Evolutionary conservation across 768 basidiomycete species (phyloP).

Genomic region (Leccinum disarticulatum): DNA sequence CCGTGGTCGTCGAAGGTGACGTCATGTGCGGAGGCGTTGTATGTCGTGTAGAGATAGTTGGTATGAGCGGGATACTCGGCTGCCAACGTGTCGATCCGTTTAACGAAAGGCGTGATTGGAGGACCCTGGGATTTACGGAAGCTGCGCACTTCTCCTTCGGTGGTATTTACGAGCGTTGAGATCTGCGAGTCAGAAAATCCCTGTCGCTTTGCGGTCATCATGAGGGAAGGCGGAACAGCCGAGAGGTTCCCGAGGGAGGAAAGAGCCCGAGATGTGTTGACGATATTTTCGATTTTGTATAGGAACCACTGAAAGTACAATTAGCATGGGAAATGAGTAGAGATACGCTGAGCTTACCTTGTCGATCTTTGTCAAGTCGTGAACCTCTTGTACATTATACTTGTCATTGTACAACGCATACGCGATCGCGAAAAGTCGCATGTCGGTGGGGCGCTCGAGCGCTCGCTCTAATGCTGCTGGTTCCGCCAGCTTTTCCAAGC

Average conservation of each 20-base stretch:
- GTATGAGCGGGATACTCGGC: constrained; percentile 99
- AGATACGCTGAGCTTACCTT: constrained; percentile 48
- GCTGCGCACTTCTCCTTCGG: constrained; percentile 78
- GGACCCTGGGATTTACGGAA: constrained; percentile 77
- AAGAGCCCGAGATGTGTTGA: constrained; percentile 78
- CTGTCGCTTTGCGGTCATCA: constrained; percentile 87
- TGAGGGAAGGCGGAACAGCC: constrained; percentile 68
- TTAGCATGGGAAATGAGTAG: background rate
- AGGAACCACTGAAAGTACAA: constrained; percentile 77
- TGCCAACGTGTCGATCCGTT: constrained; percentile 98
- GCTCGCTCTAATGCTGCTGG: constrained; percentile 67
- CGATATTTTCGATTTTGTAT: constrained; percentile 98
- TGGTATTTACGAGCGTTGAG: constrained; percentile 70
- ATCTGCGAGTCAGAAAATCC: constrained; percentile 96
- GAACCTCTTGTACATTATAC: constrained; percentile 87
- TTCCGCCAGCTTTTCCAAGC: constrained; percentile 79
- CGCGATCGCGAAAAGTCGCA: constrained; percentile 94
- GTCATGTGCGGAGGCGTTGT: constrained; percentile 95
- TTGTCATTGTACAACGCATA: constrained; percentile 95
- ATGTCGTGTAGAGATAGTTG: constrained; percentile 99
- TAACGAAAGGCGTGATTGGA: constrained; percentile 90
- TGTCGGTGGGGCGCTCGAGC: constrained; percentile 85
- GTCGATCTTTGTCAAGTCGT: constrained; percentile 97
- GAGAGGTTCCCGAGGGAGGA: constrained; percentile 69
- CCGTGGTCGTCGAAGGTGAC: constrained; percentile 95